phyloP scores from a whole-genome alignment of 2,329 filamentous ascomycete species.

The Colletotrichum sojae region DNA sequence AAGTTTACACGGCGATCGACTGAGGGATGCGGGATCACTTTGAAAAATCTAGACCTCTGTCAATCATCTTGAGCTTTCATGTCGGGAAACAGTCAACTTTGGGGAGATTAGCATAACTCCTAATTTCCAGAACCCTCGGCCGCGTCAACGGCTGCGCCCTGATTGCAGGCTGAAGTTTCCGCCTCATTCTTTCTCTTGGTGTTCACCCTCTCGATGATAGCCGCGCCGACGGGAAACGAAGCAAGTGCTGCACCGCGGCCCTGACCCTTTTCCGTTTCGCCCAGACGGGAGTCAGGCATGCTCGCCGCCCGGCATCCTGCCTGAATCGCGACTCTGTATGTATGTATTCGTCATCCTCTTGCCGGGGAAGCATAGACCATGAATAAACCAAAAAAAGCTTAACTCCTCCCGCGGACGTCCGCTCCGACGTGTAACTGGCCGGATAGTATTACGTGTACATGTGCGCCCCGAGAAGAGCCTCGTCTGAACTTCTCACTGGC shows the following conservation, averaged over 20 bases:
- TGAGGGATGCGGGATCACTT: too few species aligned
- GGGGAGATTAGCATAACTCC: neutral
- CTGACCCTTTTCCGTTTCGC: neutral
- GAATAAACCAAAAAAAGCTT: slow-evolving; percentile 10
- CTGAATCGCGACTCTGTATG: slow-evolving; percentile 14
- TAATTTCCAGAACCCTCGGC: slow-evolving; percentile 9
- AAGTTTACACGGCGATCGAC: neutral
- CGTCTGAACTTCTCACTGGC: slow-evolving; percentile 32
- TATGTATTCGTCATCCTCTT: slow-evolving; percentile 8
- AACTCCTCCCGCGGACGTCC: neutral
- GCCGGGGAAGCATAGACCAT: neutral
- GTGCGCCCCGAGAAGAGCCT: neutral
- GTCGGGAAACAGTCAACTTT: neutral
- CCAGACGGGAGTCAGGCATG: slow-evolving; percentile 17
- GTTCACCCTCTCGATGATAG: neutral
- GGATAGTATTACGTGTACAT: too few species aligned
- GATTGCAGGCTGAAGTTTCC: slow-evolving; percentile 14
- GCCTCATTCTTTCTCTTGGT: slow-evolving; percentile 8
- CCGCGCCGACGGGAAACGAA: neutral
- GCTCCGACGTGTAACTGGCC: neutral
- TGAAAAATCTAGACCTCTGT: too few species aligned
- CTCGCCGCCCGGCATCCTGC: neutral
- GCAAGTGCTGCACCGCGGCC: neutral
- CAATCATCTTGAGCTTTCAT: too few species aligned
- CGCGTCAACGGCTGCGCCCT: neutral